Evolutionary conservation across 1,284 basidiomycete species (phyloP), one percentile per base, ranked within the genome.

Genomic region (Tremellales sp.): DNA sequence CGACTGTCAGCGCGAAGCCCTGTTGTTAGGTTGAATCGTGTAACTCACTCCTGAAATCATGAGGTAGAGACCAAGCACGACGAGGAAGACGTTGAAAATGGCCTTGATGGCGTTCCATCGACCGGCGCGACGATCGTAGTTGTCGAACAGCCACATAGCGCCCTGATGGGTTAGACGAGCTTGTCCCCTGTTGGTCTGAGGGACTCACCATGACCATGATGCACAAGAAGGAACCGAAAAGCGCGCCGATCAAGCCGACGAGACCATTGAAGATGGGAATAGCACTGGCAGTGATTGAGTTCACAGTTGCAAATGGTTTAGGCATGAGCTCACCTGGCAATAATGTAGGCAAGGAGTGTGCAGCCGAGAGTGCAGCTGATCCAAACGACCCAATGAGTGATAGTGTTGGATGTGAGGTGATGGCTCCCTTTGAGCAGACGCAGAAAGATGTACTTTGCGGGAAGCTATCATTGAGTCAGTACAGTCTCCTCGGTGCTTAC

Each of bases 321-420:
- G n/a, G n/a, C n/a, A n/a, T n/a, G n/a, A n/a, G 48, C 50, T 49
- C 46, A 54, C 79, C 75, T 25, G 17, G 81, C 81, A 25, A 84
- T 68, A 21, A 84, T 66, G 64, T 80, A 82, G 0, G 80, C 78
- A 37, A 81, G 57, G 1, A 75, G 66, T 12, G 79, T 76, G 21
- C 54, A 55, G 13, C 37, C 36, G 22, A 42, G 51, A 12, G 54
- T 51, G 3, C 37, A 47, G 2, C 53, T 48, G 31, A 61, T 69
- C 83, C 84, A 85, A 2, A 76, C 72, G 19, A 67, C 59, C 83
- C 83, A 85, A 45, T 84, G 83, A 4, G 78, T 71, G 17, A 76
- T 23, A 0, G 82, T 82, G 58, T 84, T 60, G 26, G 43, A 45
- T 17, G 53, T 54, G 5, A 70, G 57, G 55, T 70, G 61, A n/a